Base-by-base conservation (phyloP, 805 yeast genomes). In the Teunomyces pallodes region DNA sequence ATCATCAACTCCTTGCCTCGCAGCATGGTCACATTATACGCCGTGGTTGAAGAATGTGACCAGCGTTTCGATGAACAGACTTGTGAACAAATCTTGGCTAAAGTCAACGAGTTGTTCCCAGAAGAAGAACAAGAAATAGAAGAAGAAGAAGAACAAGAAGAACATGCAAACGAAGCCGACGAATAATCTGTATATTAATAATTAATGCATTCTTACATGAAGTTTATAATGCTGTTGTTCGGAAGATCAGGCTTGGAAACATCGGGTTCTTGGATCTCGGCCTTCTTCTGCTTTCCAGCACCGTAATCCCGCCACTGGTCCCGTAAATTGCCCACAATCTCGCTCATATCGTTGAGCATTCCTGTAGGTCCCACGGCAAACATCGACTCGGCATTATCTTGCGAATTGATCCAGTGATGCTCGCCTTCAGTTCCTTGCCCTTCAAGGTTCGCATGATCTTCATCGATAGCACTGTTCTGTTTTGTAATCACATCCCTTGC, bases 31-130 rank as follows among this genome's bases (percentile, higher is more conserved):
- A 84, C 81, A 32, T 72, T 92, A 45, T 90, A 83, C 62, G 77
- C 94, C 0, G 70, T 92, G 27, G 82, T 92, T 1, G 99, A 92
- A 61, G 98, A 94, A 61, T 92, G 96, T 65, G 99, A 92, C 56
- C 83, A 81, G 52, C 75, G 99, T 56, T 86, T 90, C 57, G 68
- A 71, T n/a, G 88, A 87, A 50, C 86, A 80, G 1, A 76, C 83
- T 50, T 75, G 87, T 43, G 79, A 82, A 41, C 69, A 72, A 3
- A 77, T 92, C 2, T 53, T 92, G 28, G 78, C 69, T 4, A 75
- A 83, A 44, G 74, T 89, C 14, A 58, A 67, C n/a, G 74, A 74
- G 35, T 69, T 77, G 47, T 80, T 82, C 61, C 88, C 87, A 2
- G 58, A 70, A 9, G 66, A 57, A 9, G 71, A 67, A 32, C 62